phyloP scores from a whole-genome alignment of 805 yeast species.

The Suhomyces sp. region DNA sequence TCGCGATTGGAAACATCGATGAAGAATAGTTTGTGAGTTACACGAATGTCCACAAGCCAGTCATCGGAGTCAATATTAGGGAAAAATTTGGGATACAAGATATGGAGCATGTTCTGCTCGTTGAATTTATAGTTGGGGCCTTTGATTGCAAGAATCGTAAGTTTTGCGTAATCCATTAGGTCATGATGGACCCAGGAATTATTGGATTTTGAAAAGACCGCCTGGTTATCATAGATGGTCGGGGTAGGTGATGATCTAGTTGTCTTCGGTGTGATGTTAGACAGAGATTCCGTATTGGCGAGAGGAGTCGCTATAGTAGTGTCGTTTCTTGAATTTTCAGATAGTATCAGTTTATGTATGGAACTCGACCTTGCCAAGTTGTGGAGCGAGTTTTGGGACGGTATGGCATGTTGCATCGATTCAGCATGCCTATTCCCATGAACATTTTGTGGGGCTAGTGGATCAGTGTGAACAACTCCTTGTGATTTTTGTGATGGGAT shows the following conservation, averaged over 20 bases:
- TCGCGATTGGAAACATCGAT: conserved; percentile 9
- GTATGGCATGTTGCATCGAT: too few relatives aligned
- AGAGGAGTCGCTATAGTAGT: too few relatives aligned
- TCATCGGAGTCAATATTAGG: conserved; percentile 44
- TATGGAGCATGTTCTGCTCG: conserved; percentile 45
- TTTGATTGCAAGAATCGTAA: conserved; percentile 42
- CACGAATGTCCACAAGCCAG: conserved; percentile 30
- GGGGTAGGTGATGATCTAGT: not conserved
- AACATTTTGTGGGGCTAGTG: too few relatives aligned
- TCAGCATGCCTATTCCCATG: too few relatives aligned
- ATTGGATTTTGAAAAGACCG: conserved; percentile 25
- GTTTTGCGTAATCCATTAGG: conserved; percentile 35
- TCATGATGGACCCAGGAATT: conserved; percentile 37
- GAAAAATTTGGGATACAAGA: conserved; percentile 43
- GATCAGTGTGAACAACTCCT: too few relatives aligned
- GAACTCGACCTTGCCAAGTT: too few relatives aligned
- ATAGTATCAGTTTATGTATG: too few relatives aligned
- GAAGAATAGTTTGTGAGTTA: conserved; percentile 17
- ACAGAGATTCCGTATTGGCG: too few relatives aligned
- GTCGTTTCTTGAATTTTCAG: too few relatives aligned
- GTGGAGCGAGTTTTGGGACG: too few relatives aligned
- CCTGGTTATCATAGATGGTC: conserved; percentile 2
- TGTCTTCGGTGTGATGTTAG: too few relatives aligned
- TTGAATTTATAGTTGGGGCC: conserved; percentile 36
- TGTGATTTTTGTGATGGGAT: too few relatives aligned